These are phyloP conservation scores for Penicillium sp. DNA, from an alignment of 2,329 filamentous ascomycete species.

Conservation along the genomic window DNA sequence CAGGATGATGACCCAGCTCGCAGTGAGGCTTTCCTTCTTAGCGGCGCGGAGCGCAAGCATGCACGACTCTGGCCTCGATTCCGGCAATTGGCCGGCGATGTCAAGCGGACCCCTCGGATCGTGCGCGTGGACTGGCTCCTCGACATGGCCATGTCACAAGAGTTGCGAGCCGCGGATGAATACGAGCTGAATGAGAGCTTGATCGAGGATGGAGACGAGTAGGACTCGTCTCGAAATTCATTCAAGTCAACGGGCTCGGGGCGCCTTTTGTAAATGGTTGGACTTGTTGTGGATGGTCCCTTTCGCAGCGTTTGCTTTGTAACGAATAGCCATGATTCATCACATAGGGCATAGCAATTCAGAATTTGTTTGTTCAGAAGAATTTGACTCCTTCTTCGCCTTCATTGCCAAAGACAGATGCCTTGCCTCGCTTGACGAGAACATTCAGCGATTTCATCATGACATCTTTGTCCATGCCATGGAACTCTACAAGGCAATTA, in stretches of 20 bases:
- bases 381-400: conserved; percentile 95
- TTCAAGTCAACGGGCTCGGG: neutral
- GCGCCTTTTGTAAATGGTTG: conserved; percentile 13
- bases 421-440: conserved; percentile 86
- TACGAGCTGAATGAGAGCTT: conserved; percentile 54
- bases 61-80: conserved; percentile 79
- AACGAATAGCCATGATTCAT: conserved; percentile 32
- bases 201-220: conserved; percentile 29
- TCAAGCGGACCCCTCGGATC: conserved; percentile 78
- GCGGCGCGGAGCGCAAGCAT: conserved; percentile 68
- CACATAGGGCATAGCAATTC: conserved; percentile 13
- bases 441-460: conserved; percentile 77
- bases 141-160: conserved; percentile 85
- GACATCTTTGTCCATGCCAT: conserved; percentile 83
- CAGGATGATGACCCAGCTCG: conserved; percentile 64
- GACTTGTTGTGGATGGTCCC: conserved; percentile 11
- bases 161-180: conserved; percentile 67
- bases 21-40: conserved; percentile 82
- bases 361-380: conserved; percentile 62
- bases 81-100: conserved; percentile 73
- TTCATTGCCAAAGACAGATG: conserved; percentile 88
- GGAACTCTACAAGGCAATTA: conserved; percentile 65
- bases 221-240: conserved; percentile 7
- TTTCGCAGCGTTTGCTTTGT: conserved; percentile 21
- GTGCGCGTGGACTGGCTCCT: conserved; percentile 89